phyloP scores from a whole-genome alignment of 331 rosid species.

The Quercus tomentella region DNA sequence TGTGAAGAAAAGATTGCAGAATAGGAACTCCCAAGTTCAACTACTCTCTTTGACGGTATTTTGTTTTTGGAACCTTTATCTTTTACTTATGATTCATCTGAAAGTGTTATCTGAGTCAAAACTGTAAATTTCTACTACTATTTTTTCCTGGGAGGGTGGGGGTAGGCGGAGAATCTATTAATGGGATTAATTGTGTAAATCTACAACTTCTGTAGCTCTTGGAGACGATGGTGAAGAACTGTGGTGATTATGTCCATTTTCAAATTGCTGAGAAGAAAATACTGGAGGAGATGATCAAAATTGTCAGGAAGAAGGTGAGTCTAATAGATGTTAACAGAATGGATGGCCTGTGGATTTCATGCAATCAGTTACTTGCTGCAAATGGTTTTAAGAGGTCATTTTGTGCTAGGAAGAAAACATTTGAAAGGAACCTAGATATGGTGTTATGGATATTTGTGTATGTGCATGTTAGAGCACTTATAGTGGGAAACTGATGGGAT shows the following conservation, averaged over 20 bases:
- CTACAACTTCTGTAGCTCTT: slow-evolving; percentile 55
- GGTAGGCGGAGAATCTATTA: neutral
- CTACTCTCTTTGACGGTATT: slow-evolving; percentile 82
- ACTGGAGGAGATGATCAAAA: slow-evolving; percentile 91
- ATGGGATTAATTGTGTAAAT: slow-evolving; percentile 29
- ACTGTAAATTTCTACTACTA: slow-evolving; percentile 1
- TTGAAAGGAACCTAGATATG: neutral
- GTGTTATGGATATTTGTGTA: neutral
- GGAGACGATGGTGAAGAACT: slow-evolving; percentile 99
- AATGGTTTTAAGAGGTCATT: too few species aligned
- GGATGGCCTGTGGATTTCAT: too few species aligned
- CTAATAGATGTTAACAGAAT: neutral
- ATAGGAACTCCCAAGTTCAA: slow-evolving; percentile 84
- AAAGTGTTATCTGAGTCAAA: neutral
- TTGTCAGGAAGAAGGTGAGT: slow-evolving; percentile 89
- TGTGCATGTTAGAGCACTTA: neutral
- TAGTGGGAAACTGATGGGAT: neutral
- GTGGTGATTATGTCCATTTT: slow-evolving; percentile 85
- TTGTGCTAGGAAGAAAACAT: neutral
- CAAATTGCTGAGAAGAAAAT: slow-evolving; percentile 89
- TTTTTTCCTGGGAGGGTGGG: neutral
- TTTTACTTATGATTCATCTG: slow-evolving; percentile 9
- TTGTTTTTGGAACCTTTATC: slow-evolving; percentile 1
- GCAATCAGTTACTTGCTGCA: too few species aligned
- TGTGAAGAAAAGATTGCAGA: slow-evolving; percentile 92